Evolutionary conservation across 306 rosid species (phyloP), one percentile per base, ranked within the genome.

Genomic region (Quillaja saponaria): DNA sequence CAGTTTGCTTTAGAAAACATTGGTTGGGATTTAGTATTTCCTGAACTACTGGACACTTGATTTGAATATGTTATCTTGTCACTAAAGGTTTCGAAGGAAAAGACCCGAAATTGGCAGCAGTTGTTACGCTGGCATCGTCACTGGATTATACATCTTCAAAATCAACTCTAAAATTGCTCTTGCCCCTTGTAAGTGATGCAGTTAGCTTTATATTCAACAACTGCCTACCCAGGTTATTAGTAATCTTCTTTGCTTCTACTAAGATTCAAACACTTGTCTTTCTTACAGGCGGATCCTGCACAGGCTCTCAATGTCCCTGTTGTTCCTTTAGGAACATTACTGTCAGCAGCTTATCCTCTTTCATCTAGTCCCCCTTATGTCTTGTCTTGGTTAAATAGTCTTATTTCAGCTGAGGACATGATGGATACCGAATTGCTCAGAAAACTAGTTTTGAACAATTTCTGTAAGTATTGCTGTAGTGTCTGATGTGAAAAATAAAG

Each of bases 261-360:
- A 42, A 84, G 56, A 45, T 69, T 45, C 16, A 71, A 67, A 56
- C 58, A 50, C 44, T 65, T 91, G 59, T 52, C 71, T 10, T 71
- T 52, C 71, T 10, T 71, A 75, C 91, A 94, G 99, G 99, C 97
- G 49, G 99, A 94, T 73, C 99, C 99, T 13, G 99, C 99, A 10
- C 90, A 94, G 83, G 99, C 89, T 71, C 84, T 94, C 64, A 94
- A 81, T 68, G 95, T 94, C 53, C 99, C 97, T 61, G 90, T 78
- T 68, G 85, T 94, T 74, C 99, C 99, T 67, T 80, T 89, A 64
- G 99, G 99, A 64, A 77, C 87, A 63, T 40, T 94, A 55, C 59
- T 94, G 76, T 58, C 96, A 49, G 99, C 96, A 38, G 88, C 99
- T 45, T 87, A 87, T 82, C 95, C 95, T 68, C 95, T 89, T 68